Evolutionary conservation across 139 green algal species (phyloP), one percentile per base, ranked within the genome.

Genomic region (Astrephomene gubernaculifera): DNA sequence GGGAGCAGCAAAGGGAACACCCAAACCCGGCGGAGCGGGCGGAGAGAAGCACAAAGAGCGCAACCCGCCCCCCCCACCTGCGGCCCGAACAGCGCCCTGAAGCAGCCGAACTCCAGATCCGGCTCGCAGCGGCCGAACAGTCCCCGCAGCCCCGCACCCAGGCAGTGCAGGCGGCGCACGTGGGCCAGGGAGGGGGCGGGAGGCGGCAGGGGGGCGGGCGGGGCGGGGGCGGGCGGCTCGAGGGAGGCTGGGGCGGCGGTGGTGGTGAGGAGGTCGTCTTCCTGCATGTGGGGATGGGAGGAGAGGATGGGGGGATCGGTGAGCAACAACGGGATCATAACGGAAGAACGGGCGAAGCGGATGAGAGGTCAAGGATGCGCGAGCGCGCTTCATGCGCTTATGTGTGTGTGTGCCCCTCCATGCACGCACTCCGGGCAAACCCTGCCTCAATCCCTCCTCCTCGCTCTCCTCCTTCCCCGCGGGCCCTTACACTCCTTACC

Each of bases 61-160:
- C 14, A 33, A 24, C 7, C 41, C 22, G 0, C 70, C 24, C 70
- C 41, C 4, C 29, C 35, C 43, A 60, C 81, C 10, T 60, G 38
- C 0, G 94, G 92, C 17, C 79, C 93, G 8, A 83, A 90, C 2
- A 96, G 36, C 22, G 81, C 90, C 5, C 79, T 83, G 53, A 94
- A 92, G 71, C 82, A 89, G 4, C 90, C 92, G 76, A 95, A 94
- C 76, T 95, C 87, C 54, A 92, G 44, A 71, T 97, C 94, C 0
- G 90, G 90, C 57, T 88, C 78, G 25, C 33, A 17, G 29, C 81
- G 63, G 31, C 49, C 5, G 60, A 85, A 54, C 54, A 85, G 78
- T 38, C 60, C 64, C 1, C 54, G 69, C 64, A 89, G 35, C 19
- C 12, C 61, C 44, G 19, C 45, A 21, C 44, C 82, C 82, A 65